Percentiles rank a stretch among this genome's conserved stretches.
phyloP scores from a whole-genome alignment of 305 asterid genomes.

The Solanum hybrid region DNA sequence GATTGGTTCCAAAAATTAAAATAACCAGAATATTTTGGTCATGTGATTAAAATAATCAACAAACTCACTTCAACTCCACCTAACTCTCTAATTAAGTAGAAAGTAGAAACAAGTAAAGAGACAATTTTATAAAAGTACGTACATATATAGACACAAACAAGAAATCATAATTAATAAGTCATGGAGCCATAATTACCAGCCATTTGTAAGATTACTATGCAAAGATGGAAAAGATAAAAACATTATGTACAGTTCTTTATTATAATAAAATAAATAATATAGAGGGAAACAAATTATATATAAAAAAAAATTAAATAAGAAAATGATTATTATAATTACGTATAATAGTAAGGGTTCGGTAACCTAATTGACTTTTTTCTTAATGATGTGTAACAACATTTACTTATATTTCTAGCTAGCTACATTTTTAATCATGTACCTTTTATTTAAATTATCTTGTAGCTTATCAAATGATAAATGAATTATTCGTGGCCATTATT shows the following conservation, averaged over 20 bases:
- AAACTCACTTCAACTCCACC: background rate
- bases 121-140: background rate
- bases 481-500: background rate
- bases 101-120: background rate
- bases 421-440: background rate
- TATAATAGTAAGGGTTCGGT: background rate
- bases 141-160: background rate
- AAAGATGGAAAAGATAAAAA: background rate
- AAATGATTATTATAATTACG: background rate
- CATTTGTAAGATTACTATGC: background rate
- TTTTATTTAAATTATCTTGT: background rate
- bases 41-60: background rate
- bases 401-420: background rate
- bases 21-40: background rate
- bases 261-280: background rate
- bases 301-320: background rate
- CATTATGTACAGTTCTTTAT: background rate
- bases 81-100: background rate
- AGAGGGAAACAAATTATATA: background rate
- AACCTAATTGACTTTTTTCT: background rate
- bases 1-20: background rate
- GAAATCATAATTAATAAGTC: background rate
- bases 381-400: background rate
- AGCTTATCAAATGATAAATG: background rate
- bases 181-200: background rate